These are phyloP conservation scores for Solanum phureja DNA, from an alignment of 257 asterid genomes.

Conservation along the genomic window DNA sequence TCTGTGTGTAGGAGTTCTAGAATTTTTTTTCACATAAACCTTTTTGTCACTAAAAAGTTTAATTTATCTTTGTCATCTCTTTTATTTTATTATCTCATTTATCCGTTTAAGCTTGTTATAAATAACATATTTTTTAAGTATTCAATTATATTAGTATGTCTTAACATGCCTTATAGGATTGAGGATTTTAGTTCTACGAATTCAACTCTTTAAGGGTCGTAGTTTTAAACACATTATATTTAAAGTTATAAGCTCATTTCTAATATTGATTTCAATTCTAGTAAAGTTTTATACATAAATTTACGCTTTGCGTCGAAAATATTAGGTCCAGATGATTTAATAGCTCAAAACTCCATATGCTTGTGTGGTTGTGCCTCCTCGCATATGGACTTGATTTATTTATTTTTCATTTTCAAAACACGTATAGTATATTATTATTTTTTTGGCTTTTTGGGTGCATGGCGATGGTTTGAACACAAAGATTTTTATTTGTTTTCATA, in stretches of 20 bases:
- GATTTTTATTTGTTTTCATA: too few relatives aligned
- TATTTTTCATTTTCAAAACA: background rate
- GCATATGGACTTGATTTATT: background rate
- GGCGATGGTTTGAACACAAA: too few relatives aligned
- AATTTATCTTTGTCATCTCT: background rate
- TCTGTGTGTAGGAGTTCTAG: background rate
- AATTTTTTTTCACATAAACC: background rate
- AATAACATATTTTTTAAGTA: background rate
- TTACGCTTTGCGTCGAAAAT: background rate
- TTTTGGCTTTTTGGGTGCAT: too few relatives aligned
- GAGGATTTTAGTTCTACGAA: background rate
- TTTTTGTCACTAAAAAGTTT: background rate
- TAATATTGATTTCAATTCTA: background rate
- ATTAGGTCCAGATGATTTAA: background rate
- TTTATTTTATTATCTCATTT: background rate
- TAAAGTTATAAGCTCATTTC: background rate
- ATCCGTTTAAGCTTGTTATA: background rate
- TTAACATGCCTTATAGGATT: background rate
- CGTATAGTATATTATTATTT: too few relatives aligned
- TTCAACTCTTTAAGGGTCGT: background rate
- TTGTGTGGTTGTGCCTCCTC: background rate
- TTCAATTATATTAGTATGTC: background rate
- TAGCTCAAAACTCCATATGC: background rate
- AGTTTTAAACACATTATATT: background rate
- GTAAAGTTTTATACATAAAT: too few relatives aligned